Evolutionary conservation across 371 early-diverging fungal genomes (phyloP).

Genomic region (Dinochytrium kinnereticum): DNA sequence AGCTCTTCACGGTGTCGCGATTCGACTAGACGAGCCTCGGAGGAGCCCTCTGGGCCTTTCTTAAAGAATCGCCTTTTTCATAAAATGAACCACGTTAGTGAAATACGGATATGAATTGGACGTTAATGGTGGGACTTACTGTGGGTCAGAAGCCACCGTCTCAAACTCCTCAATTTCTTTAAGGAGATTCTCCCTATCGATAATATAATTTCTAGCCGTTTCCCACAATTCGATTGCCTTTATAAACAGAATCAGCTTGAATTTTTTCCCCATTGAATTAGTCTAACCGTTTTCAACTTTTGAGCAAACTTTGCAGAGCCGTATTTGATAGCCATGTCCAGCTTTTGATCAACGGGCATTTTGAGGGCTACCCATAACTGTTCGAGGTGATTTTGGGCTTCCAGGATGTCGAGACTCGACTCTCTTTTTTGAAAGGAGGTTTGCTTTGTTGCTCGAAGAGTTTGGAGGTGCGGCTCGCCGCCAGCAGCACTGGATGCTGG

Average conservation of each 20-base stretch:
- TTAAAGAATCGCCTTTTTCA: conserved; percentile 45
- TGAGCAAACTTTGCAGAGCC: conserved; percentile 48
- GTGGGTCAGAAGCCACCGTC: conserved; percentile 51
- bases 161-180: conserved; percentile 49
- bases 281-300: conserved; percentile 45
- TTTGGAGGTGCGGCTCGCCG: not conserved
- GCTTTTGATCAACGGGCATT: conserved; percentile 55
- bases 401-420: conserved; percentile 35
- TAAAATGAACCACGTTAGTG: not conserved
- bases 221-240: conserved; percentile 56
- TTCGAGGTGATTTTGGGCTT: conserved; percentile 49
- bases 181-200: conserved; percentile 45
- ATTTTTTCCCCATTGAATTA: not conserved
- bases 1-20: conserved; percentile 48
- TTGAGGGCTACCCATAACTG: conserved; percentile 51
- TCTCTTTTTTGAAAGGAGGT: not conserved
- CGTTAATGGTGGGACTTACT: conserved; percentile 21
- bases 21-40: conserved; percentile 50
- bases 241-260: not conserved
- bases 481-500: not conserved
- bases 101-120: not conserved
- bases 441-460: not conserved
- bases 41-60: conserved; percentile 49
- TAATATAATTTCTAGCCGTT: conserved; percentile 42
- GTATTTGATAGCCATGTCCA: conserved; percentile 61